Percentiles rank a stretch among this genome's conserved stretches.
phyloP scores from a whole-genome alignment of 1,284 basidiomycete genomes.

The Apiotrichum veenhuisii region DNA sequence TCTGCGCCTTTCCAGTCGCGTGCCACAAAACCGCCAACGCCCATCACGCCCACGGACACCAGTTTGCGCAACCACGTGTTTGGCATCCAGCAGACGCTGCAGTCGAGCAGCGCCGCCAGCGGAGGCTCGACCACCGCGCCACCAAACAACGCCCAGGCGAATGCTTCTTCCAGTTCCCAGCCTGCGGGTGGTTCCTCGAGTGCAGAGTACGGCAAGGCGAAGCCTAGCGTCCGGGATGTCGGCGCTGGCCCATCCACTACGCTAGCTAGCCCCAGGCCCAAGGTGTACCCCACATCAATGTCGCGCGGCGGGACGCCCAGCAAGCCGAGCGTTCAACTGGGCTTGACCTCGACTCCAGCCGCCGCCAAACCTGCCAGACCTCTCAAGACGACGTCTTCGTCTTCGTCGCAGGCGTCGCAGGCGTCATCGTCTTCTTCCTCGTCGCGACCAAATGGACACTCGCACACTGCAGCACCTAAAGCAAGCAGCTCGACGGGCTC shows the following conservation, averaged over 20 bases:
- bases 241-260: background rate
- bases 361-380: too few species aligned
- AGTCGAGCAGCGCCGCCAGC: too few species aligned
- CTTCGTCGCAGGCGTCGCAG: too few species aligned
- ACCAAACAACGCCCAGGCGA: background rate
- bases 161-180: too few species aligned
- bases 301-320: background rate
- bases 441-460: too few species aligned
- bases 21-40: background rate
- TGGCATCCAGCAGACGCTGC: background rate
- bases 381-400: too few species aligned
- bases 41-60: background rate
- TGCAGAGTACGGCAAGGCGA: too few species aligned
- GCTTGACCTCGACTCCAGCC: too few species aligned
- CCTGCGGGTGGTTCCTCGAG: too few species aligned
- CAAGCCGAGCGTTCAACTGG: background rate
- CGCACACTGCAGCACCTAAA: too few species aligned
- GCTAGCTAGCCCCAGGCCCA: background rate
- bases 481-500: too few species aligned
- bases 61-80: background rate
- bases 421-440: too few species aligned
- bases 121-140: background rate
- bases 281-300: background rate
- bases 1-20: background rate
- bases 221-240: background rate